Base-by-base conservation (phyloP, 2,329 filamentous ascomycete genomes). In the Fusarium musae region DNA sequence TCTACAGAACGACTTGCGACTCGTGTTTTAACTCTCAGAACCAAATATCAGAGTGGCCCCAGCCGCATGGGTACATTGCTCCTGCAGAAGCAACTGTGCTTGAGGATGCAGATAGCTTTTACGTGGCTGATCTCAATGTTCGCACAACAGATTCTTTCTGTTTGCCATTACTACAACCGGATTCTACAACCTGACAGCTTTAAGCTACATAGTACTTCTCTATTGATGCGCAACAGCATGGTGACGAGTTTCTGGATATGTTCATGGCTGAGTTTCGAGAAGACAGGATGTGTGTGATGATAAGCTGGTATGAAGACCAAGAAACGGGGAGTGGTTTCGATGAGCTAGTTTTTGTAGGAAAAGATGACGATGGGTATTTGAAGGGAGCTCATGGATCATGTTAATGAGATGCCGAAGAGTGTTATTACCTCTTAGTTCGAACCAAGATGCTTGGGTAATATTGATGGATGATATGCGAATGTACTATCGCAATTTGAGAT, bases 121-220 rank as follows among this genome's bases (percentile, higher is more conserved):
- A 80, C 23, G 71, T 81, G n/a, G 80, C 81, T 26, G 80, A 81
- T 34, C 73, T 82, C 56, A 82, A 82, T 50, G 75, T 80, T n/a
- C 71, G 80, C 15, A 81, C 79, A 11, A 80, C 79, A 21, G 81
- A 79, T 6, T 80, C 78, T 1, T 59, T 79, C n/a, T 76, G 73
- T 34, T 59, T 82, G 30, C 78, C 80, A 17, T 59, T 82, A 50
- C 58, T 82, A 46, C 63, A 63, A n/a, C 69, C 65, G 6, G 78
- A 80, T 54, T 82, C 82, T 53, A 78, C 69, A 3, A 70, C 66
- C 16, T 68, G 78, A 11, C 76, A 77, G 1, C 58, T 82, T n/a
- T 26, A 63, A 15, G 77, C 72, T 34, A 79, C 77, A 9, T 78
- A 80, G 1, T 76, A 77, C 10, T 81, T 82, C 32, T 79, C 78